Conservation (phyloP, 2,329 filamentous ascomycete genomes). For the Chaetomiaceae sp. region DNA sequence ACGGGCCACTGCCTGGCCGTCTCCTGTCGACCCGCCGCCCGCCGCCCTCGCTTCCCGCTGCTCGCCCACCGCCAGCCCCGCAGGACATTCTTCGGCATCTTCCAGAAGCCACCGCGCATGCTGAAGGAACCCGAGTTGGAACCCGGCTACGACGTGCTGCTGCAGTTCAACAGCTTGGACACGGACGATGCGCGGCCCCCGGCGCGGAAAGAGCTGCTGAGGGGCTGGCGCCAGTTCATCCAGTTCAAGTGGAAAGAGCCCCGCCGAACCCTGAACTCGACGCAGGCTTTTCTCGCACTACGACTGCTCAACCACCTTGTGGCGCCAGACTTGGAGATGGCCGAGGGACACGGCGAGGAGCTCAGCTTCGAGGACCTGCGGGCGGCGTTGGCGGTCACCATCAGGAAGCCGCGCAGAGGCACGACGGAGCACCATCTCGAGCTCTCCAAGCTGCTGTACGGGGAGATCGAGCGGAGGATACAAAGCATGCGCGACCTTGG, state of each 20-base stretch:
- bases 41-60: neutral
- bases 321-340: slow-evolving; percentile 53
- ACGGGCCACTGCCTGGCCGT: slow-evolving; percentile 15
- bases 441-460: slow-evolving; percentile 41
- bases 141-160: slow-evolving; percentile 65
- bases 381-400: slow-evolving; percentile 40
- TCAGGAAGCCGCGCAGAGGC: slow-evolving; percentile 34
- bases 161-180: slow-evolving; percentile 59
- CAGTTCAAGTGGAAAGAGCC: slow-evolving; percentile 41
- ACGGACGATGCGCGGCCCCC: slow-evolving; percentile 61
- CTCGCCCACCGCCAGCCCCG: slow-evolving; percentile 24
- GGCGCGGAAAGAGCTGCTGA: slow-evolving; percentile 52
- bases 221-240: slow-evolving; percentile 62
- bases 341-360: slow-evolving; percentile 26
- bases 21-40: neutral
- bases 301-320: slow-evolving; percentile 47
- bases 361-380: slow-evolving; percentile 38
- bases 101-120: slow-evolving; percentile 52
- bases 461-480: slow-evolving; percentile 28
- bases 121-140: slow-evolving; percentile 58
- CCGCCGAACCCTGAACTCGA: slow-evolving; percentile 50
- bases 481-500: slow-evolving; percentile 15
- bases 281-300: slow-evolving; percentile 57
- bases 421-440: slow-evolving; percentile 40
- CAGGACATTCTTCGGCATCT: slow-evolving; percentile 58